Base-by-base conservation (phyloP, 768 basidiomycete genomes). In the Suillus weaverae region DNA sequence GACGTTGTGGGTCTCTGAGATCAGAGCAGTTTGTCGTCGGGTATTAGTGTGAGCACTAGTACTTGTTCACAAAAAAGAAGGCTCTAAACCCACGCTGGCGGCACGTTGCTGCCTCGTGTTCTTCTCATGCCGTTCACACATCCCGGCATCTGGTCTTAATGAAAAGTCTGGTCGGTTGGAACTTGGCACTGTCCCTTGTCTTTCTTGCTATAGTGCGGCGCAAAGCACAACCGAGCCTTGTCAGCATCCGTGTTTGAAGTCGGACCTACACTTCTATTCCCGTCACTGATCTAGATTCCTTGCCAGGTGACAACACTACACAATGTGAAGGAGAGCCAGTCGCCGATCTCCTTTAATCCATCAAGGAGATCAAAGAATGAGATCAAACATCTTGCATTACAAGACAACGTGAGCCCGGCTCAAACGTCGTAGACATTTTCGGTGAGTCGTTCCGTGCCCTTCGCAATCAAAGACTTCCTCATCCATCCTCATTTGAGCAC, bases 71-170 rank as follows among this genome's bases (percentile, higher is more conserved):
- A 18, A 6, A 59, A 36, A 59, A 59, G 38, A 59, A 59, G 57
- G 10, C 38, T 36, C 16, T 57, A 39, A 57, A 39, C 39, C 38
- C 57, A 41, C 57, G 26, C 26, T 57, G 55, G 38, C 8, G 16
- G 66, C 67, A 69, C 66, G 56, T 51, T 65, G 66, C 65, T 38
- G 65, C 71, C 74, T 73, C 69, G 67, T 76, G 71, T 69, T n/a
- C 30, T 54, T 39, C 35, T 64, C 30, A 63, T 72, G 64, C 73
- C 69, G 71, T 68, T 60, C 18, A 20, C 18, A 32, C 11, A 59
- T 59, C 36, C 16, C 35, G 55, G 22, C 55, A 38, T 36, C 8
- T 22, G 14, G 7, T 38, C 22, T 30, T 10, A 38, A 56, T 56
- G 36, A 38, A 56, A 53, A 26, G 30, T 20, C 5, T 53, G 32